A percentile compares a stretch with the other conserved stretches of the same genome.
phyloP scores from a whole-genome alignment of 139 green algal species.

The Nannochloris sp. region DNA sequence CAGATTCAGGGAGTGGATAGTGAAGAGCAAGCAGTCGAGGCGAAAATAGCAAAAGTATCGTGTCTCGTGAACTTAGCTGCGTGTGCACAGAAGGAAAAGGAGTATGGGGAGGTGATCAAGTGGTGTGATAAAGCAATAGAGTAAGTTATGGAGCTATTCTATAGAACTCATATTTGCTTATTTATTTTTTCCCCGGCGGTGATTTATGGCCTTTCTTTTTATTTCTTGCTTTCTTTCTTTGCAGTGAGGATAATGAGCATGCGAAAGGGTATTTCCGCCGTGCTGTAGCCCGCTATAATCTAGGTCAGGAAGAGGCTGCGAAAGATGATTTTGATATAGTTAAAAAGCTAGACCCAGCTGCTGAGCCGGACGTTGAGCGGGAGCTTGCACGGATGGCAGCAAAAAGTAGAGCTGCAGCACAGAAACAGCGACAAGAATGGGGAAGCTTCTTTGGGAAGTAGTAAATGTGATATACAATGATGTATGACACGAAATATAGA shows the following conservation, averaged over 20 bases:
- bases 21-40: conserved; percentile 6
- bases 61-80: conserved; percentile 22
- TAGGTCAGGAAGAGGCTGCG: conserved; percentile 18
- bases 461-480: too few relatives aligned
- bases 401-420: conserved; percentile 2
- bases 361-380: conserved; percentile 6
- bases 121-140: conserved; percentile 28
- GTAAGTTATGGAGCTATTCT: background rate
- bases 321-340: conserved; percentile 9
- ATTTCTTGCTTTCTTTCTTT: background rate
- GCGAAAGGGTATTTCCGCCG: conserved; percentile 31
- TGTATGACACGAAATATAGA: too few relatives aligned
- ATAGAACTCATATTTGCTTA: background rate
- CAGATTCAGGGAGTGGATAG: conserved; percentile 6
- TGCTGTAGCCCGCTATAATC: background rate
- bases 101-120: conserved; percentile 23
- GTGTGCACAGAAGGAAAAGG: conserved; percentile 10
- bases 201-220: background rate
- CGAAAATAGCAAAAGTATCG: conserved; percentile 1
- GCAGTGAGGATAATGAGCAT: conserved; percentile 11
- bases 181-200: background rate
- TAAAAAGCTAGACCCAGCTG: conserved; percentile 7
- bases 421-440: conserved; percentile 16
- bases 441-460: conserved; percentile 12
- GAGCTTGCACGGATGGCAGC: conserved; percentile 17